A percentile compares a stretch with the other conserved stretches of the same genome.
Evolutionary conservation across 192 early-diverging fungal species (phyloP).

Genomic region (Coemansia brasiliensis): DNA sequence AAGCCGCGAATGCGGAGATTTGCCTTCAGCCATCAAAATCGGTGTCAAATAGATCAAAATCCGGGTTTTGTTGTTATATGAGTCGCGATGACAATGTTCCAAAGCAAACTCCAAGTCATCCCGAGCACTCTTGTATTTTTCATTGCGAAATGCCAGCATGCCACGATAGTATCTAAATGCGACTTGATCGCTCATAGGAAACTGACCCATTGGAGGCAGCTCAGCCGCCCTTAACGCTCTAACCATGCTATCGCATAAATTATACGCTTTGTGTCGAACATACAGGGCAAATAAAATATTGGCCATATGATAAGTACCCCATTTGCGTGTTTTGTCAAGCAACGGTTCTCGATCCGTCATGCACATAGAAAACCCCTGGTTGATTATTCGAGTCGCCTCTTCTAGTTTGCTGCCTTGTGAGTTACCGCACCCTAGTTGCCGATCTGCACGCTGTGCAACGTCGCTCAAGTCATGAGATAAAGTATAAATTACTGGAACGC

Average conservation of each 20-base stretch:
- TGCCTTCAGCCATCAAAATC: slow-evolving; percentile 69
- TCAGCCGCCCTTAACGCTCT: slow-evolving; percentile 70
- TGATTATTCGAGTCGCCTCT: slow-evolving; percentile 80
- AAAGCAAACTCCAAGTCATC: slow-evolving; percentile 53
- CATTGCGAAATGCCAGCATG: slow-evolving; percentile 80
- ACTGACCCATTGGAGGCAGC: slow-evolving; percentile 71
- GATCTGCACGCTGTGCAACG: slow-evolving; percentile 29
- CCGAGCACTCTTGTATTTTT: slow-evolving; percentile 67
- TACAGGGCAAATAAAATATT: slow-evolving; percentile 87
- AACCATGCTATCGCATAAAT: slow-evolving; percentile 82
- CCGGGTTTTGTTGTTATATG: slow-evolving; percentile 57
- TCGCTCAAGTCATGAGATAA: slow-evolving; percentile 33
- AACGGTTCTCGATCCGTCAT: slow-evolving; percentile 69
- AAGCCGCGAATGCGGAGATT: slow-evolving; percentile 63
- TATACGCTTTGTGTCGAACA: slow-evolving; percentile 71
- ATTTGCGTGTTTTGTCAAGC: slow-evolving; percentile 69
- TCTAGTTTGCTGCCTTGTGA: slow-evolving; percentile 58
- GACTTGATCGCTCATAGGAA: slow-evolving; percentile 83
- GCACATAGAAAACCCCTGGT: slow-evolving; percentile 86
- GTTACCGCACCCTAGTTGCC: slow-evolving; percentile 10
- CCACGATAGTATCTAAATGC: slow-evolving; percentile 87
- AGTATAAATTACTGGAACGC: slow-evolving; percentile 21
- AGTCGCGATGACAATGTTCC: slow-evolving; percentile 45
- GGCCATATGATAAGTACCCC: slow-evolving; percentile 89
- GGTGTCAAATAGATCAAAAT: slow-evolving; percentile 85